Evolutionary conservation across 164 flowering plant species (phyloP).

Genomic region (Magnolia officinalis): DNA sequence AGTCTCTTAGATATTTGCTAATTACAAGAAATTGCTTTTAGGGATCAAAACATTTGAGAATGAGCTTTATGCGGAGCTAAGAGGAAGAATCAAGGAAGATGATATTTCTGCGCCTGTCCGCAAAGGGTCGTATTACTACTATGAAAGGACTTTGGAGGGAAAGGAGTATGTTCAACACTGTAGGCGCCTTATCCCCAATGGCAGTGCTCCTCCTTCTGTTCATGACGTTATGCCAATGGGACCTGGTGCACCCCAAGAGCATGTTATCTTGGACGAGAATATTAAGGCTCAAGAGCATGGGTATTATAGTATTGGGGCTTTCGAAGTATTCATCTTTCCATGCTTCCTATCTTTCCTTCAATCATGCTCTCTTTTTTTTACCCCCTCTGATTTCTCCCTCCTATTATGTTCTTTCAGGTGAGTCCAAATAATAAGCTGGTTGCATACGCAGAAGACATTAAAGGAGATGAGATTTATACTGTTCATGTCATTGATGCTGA

Average conservation of each 20-base stretch:
- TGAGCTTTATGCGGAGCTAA: conserved; percentile 61
- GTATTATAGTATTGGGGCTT: conserved; percentile 62
- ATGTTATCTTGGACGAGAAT: conserved; percentile 82
- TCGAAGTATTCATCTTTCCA: conserved; percentile 36
- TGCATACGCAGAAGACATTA: conserved; percentile 90
- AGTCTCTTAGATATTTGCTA: neutral
- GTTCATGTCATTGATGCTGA: conserved; percentile 71
- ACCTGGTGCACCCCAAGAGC: conserved; percentile 73
- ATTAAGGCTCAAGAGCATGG: conserved; percentile 54
- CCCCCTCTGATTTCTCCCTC: neutral
- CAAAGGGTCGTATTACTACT: conserved; percentile 69
- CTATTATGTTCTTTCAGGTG: conserved; percentile 34
- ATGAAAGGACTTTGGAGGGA: conserved; percentile 62
- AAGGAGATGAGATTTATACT: conserved; percentile 86
- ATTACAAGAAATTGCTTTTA: conserved; percentile 14
- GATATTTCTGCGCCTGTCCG: conserved; percentile 78
- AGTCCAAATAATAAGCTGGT: conserved; percentile 82
- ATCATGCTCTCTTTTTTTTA: neutral
- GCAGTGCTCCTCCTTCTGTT: conserved; percentile 41
- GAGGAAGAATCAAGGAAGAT: conserved; percentile 85
- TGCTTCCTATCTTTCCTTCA: neutral
- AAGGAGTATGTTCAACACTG: conserved; percentile 84
- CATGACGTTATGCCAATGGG: conserved; percentile 67
- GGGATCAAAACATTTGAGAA: conserved; percentile 63
- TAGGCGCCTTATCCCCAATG: conserved; percentile 42